These are phyloP conservation scores for Sesbania bispinosa DNA, from an alignment of 306 rosid species.

Conservation along the genomic window DNA sequence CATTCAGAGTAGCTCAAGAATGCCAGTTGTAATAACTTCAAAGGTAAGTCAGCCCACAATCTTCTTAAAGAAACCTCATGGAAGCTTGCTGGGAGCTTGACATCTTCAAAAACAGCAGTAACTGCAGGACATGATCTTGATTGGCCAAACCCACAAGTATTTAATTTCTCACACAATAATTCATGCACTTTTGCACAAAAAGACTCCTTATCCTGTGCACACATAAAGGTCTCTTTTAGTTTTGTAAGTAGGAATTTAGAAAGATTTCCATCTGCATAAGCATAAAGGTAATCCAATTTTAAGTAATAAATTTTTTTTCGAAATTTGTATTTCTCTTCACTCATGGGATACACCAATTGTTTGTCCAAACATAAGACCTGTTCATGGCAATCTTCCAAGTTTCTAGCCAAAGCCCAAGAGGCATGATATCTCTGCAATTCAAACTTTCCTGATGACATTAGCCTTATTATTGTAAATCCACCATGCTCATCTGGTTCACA, in stretches of 20 bases:
- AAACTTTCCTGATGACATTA: constrained; percentile 61
- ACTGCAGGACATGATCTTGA: constrained; percentile 49
- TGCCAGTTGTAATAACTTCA: constrained; percentile 51
- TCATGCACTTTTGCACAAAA: constrained; percentile 41
- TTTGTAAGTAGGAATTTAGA: constrained; percentile 27
- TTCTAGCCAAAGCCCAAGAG: constrained; percentile 33
- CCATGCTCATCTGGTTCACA: constrained; percentile 51
- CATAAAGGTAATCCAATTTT: constrained; percentile 44
- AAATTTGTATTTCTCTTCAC: constrained; percentile 48
- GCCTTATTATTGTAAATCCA: constrained; percentile 62
- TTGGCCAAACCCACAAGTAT: constrained; percentile 46
- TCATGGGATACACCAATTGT: constrained; percentile 30
- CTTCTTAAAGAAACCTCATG: constrained; percentile 51
- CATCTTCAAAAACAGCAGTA: constrained; percentile 46
- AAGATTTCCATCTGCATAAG: constrained; percentile 51
- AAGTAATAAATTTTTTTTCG: constrained; percentile 33
- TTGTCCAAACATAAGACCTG: constrained; percentile 30
- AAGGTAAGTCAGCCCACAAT: constrained; percentile 64
- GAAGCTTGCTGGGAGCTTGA: constrained; percentile 49
- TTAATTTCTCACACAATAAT: constrained; percentile 57
- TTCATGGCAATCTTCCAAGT: constrained; percentile 30
- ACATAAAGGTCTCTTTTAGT: constrained; percentile 14
- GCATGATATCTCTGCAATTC: constrained; percentile 67
- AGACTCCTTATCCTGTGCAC: constrained; percentile 14
- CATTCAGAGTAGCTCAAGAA: constrained; percentile 47